Conservation (phyloP, 495 filamentous ascomycete genomes). For the Aspergillus carlsbadensis region DNA sequence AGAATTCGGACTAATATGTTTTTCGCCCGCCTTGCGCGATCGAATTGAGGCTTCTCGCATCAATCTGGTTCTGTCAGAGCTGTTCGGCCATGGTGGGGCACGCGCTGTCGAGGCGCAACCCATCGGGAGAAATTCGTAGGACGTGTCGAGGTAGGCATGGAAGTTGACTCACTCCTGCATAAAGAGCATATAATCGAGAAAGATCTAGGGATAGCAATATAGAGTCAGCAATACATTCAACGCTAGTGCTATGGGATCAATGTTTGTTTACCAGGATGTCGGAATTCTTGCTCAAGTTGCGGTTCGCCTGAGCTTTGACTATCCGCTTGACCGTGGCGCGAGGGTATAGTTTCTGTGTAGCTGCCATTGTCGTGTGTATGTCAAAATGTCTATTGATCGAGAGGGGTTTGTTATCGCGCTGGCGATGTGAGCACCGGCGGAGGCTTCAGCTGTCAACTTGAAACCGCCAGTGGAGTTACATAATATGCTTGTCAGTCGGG, state of each 20-base stretch:
- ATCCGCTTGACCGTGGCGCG: slow-evolving; percentile 82
- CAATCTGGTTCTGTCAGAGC: slow-evolving; percentile 51
- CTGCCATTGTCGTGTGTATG: slow-evolving; percentile 29
- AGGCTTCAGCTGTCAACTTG: no score
- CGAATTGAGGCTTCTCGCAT: slow-evolving; percentile 81
- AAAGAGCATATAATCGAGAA: slow-evolving; percentile 86
- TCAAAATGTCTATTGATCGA: neutral
- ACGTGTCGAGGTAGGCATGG: neutral
- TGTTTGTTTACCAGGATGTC: slow-evolving; percentile 71
- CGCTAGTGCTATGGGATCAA: neutral
- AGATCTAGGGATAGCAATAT: slow-evolving; percentile 56
- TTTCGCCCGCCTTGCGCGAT: slow-evolving; percentile 70
- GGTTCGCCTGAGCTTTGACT: slow-evolving; percentile 82
- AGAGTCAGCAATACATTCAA: neutral
- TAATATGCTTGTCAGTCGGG: no score
- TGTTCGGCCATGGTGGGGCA: neutral
- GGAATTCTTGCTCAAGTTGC: slow-evolving; percentile 77
- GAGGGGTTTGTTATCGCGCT: neutral
- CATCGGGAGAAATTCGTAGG: neutral
- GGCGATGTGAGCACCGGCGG: neutral
- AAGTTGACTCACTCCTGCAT: slow-evolving; percentile 68
- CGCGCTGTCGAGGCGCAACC: neutral
- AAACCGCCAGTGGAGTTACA: no score
- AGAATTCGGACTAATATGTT: slow-evolving; percentile 67
- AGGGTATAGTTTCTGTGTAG: slow-evolving; percentile 74